These are phyloP conservation scores for Moesziomyces sp. DNA, from an alignment of 1,284 basidiomycete genomes.

Conservation along the genomic window DNA sequence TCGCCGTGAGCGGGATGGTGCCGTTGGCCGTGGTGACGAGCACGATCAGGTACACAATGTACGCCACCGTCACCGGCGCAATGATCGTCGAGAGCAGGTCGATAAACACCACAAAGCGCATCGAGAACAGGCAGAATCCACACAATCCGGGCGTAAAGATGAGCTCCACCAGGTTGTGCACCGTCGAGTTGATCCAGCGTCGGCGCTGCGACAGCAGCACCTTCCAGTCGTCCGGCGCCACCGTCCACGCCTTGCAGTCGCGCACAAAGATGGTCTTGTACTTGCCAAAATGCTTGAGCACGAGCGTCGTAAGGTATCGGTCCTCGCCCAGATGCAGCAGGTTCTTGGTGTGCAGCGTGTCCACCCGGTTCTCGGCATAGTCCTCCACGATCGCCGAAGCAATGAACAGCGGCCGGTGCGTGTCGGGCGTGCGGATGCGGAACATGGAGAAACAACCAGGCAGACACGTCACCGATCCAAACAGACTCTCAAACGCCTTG, in stretches of 20 bases:
- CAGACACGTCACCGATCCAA: constrained; percentile 97
- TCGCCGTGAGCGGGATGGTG: constrained; percentile 72
- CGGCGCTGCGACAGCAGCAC: constrained; percentile 95
- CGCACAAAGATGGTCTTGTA: constrained; percentile 91
- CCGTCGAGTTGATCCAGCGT: constrained; percentile 99
- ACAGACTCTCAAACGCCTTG: constrained; percentile 96
- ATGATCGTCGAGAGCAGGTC: constrained; percentile 82
- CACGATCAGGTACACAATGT: constrained; percentile 72
- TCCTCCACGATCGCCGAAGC: constrained; percentile 89
- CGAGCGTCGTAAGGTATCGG: constrained; percentile 93
- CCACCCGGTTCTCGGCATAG: constrained; percentile 94
- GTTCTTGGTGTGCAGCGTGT: constrained; percentile 90
- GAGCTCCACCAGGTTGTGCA: constrained; percentile 94
- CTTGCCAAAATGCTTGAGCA: constrained; percentile 76
- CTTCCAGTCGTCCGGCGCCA: constrained; percentile 79
- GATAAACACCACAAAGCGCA: constrained; percentile 97
- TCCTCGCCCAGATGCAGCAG: constrained; percentile 96
- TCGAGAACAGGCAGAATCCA: constrained; percentile 90
- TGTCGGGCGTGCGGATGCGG: constrained; percentile 65
- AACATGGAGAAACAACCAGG: constrained; percentile 73
- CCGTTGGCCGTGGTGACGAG: constrained; percentile 56
- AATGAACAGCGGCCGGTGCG: constrained; percentile 68
- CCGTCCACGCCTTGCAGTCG: constrained; percentile 81
- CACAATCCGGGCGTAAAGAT: constrained; percentile 92
- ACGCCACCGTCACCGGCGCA: constrained; percentile 88